Evolutionary conservation across 768 basidiomycete species (phyloP).

Genomic region (Sarcodon aspratus): DNA sequence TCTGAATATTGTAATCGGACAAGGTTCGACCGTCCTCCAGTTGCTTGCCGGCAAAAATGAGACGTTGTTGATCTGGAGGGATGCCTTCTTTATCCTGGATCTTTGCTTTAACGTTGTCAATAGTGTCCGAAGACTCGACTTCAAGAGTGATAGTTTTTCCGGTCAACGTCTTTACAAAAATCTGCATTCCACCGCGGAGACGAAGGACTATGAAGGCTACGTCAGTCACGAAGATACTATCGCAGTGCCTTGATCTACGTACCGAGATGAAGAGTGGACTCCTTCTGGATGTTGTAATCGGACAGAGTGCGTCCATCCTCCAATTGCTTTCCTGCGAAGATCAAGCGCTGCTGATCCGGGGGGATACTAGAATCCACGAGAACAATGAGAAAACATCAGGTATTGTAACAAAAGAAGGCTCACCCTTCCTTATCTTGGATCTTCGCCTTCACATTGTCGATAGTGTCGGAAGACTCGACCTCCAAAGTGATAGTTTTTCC

Average conservation of each 20-base stretch:
- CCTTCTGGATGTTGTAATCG: constrained; percentile 89
- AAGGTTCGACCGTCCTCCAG: constrained; percentile 89
- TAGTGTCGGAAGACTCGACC: constrained; percentile 80
- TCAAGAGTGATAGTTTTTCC: constrained; percentile 92
- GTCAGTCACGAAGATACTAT: constrained; percentile 1
- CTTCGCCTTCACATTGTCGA: constrained; percentile 84
- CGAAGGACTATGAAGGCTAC: constrained; percentile 46
- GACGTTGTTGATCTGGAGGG: constrained; percentile 78
- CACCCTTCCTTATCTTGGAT: constrained; percentile 86
- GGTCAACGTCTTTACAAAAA: constrained; percentile 80
- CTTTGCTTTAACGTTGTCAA: constrained; percentile 82
- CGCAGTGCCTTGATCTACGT: background rate
- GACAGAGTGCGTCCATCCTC: constrained; percentile 87
- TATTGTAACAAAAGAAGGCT: background rate
- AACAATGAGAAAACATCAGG: background rate
- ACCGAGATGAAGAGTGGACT: constrained; percentile 65
- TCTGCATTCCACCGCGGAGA: constrained; percentile 86
- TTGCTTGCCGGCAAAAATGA: constrained; percentile 92
- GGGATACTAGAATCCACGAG: constrained; percentile 31
- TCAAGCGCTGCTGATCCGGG: constrained; percentile 83
- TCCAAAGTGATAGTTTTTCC: constrained; percentile 91
- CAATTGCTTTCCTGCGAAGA: constrained; percentile 88
- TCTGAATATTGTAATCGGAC: constrained; percentile 71
- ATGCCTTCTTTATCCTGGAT: constrained; percentile 81
- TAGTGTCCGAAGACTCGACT: constrained; percentile 88